phyloP scores from a whole-genome alignment of 139 green algal genomes.

The Chlamydomonas sp. region DNA sequence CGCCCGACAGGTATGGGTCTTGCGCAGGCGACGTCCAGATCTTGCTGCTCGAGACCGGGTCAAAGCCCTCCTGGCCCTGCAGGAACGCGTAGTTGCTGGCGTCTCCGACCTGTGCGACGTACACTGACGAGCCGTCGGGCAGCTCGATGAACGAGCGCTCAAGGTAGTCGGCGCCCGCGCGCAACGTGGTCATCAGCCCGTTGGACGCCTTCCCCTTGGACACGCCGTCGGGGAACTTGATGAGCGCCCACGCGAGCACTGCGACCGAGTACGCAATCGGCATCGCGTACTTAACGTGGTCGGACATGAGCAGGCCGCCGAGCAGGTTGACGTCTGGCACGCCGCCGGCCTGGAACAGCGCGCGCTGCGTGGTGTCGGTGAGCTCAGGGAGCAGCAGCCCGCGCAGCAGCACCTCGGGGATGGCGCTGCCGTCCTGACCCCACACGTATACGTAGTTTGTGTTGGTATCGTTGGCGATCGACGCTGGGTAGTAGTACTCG shows the following conservation, averaged over 20 bases:
- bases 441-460: slow-evolving; percentile 11
- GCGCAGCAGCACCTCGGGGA: background rate
- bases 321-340: too few species aligned
- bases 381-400: too few species aligned
- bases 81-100: background rate
- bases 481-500: slow-evolving; percentile 7
- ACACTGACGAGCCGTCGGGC: background rate
- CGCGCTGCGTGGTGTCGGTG: too few species aligned
- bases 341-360: too few species aligned
- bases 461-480: slow-evolving; percentile 13
- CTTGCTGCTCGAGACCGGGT: background rate
- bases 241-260: background rate
- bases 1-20: slow-evolving; percentile 8
- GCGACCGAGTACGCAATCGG: background rate
- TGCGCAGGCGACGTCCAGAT: slow-evolving; percentile 9
- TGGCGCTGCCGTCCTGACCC: slow-evolving; percentile 4
- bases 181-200: background rate
- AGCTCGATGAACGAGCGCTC: background rate
- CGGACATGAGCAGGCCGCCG: slow-evolving; percentile 5
- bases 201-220: background rate
- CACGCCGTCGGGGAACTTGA: background rate
- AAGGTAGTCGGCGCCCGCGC: background rate
- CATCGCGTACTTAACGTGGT: slow-evolving; percentile 4
- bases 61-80: too few species aligned
- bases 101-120: background rate